Evolutionary conservation across 2,329 filamentous ascomycete species (phyloP), one percentile per base, ranked within the genome.

Genomic region (Penicillium vulpinum): DNA sequence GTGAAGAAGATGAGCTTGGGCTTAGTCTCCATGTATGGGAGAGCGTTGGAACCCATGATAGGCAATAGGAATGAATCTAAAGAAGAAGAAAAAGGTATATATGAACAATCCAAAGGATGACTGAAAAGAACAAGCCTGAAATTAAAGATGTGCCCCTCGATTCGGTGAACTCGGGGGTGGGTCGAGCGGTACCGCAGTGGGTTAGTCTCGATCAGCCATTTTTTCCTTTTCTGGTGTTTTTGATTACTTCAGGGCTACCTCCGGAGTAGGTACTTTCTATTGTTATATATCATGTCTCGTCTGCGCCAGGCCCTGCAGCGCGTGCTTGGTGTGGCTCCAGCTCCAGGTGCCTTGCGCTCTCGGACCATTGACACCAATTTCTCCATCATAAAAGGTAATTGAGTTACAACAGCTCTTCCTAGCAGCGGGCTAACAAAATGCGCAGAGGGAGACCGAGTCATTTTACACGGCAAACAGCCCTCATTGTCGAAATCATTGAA

Each of bases 1-100:
- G 92, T 96, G 81, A 97, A 97, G 84, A 99, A 97, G 81, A 99
- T 92, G 80, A 91, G 90, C 78, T 91, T 89, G 50, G 92, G 92
- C 73, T 89, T 86, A 56, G 73, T 76, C 58, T 75, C 70, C 65
- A 81, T 71, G 26, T 77, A 77, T 22, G 75, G 74, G 36, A 77
- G 71, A 15, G 59, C 57, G 11, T 58, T 65, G 28, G 70, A 68
- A 13, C 65, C 67, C 73, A 75, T 75, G 51, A 24, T 49, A 43
- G 21, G 29, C 13, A 47, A 22, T 33, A 36, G 3, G 9, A 31
- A 39, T 18, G 24, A 46, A 43, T 15, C 41, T n/a, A n/a, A n/a
- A n/a, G 33, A 24, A 41, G 31, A 35, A 35, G 15, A 35, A 6
- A 33, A 16, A 4, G 29, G 28, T 29, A 29, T 33, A 44, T 29